Evolutionary conservation across 768 basidiomycete genomes (phyloP).

Genomic region (Glaciozyma antarctica): DNA sequence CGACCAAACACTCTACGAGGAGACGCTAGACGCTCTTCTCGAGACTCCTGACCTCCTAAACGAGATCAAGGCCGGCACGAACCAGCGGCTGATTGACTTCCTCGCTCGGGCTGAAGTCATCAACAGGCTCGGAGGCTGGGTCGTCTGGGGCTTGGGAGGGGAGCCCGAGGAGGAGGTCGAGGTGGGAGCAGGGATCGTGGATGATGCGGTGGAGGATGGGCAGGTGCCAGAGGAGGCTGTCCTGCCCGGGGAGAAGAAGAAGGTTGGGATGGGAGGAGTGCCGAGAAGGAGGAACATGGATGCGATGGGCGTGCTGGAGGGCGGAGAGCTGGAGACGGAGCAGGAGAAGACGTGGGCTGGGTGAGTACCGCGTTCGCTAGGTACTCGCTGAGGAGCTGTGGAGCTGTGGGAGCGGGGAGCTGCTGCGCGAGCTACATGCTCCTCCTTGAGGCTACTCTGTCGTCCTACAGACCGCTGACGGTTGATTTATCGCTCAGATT

Average conservation of each 20-base stretch:
- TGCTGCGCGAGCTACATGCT: background rate
- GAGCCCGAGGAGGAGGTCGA: background rate
- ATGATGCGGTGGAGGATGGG: conserved; percentile 21
- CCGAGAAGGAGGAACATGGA: conserved; percentile 16
- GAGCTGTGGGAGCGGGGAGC: background rate
- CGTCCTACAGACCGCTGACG: background rate
- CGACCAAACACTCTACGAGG: background rate
- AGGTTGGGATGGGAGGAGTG: conserved; percentile 25
- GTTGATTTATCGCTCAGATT: conserved; percentile 50
- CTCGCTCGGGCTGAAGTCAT: conserved; percentile 73
- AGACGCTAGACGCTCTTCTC: conserved; percentile 72
- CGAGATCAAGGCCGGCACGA: conserved; percentile 83
- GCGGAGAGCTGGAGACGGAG: conserved; percentile 8
- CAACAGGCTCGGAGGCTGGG: conserved; percentile 69
- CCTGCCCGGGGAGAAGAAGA: conserved; percentile 6
- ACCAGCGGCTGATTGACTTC: conserved; percentile 77
- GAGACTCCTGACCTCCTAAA: conserved; percentile 88
- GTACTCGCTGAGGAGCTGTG: too few relatives aligned
- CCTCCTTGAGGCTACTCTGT: background rate
- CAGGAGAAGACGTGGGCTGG: conserved; percentile 12
- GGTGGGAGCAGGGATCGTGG: conserved; percentile 18
- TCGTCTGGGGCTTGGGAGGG: conserved; percentile 68
- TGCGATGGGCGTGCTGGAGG: background rate
- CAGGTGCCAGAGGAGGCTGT: conserved; percentile 28
- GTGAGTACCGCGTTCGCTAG: background rate